Evolutionary conservation across 2,329 filamentous ascomycete species (phyloP), one percentile per base, ranked within the genome.

Genomic region (Sordariomycetes sp.): DNA sequence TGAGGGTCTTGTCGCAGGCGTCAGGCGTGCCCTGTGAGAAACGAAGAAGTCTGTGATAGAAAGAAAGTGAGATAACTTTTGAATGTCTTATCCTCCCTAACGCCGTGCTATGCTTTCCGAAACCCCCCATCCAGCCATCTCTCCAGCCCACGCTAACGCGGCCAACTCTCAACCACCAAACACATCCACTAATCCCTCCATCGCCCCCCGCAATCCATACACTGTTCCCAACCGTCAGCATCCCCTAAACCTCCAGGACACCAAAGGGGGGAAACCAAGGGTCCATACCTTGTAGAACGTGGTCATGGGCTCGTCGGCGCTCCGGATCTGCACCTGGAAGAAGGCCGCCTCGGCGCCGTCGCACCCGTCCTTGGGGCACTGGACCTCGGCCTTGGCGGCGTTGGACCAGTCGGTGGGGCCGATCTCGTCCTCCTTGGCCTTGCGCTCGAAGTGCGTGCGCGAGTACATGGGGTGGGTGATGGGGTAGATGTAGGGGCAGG

Each of bases 251-350:
- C 3, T 2, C 22, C 37, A 16, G 52, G 5, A 14, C 18, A n/a
- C 18, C 11, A 54, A 40, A 11, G 18, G 22, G 52, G 32, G n/a
- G 40, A 25, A 63, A 69, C 34, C 14, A 52, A 54, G n/a, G n/a
- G n/a, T n/a, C n/a, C 60, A 28, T n/a, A 90, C 88, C 82, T 91
- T 94, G 75, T 87, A 95, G 74, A 97, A 97, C 61, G 86, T 93
- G 64, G 94, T 99, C 89, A 96, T 97, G 61, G 94, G 94, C 79
- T 99, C 94, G 75, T 99, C 94, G 57, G 94, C 94, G 78, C 90
- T 96, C 65, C 94, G 86, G 74, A 97, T 97, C 80, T 99, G 94
- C 65, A 97, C 85, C 78, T 96, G 90, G 77, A 92, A 96, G 77
- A 93, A 97, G 62, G 92, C 95, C 3, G 94, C 94, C 75, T 90